Percentiles rank a stretch among this genome's conserved stretches.
phyloP scores from a whole-genome alignment of 352 stramenopile genomes.

The Pythium insidiosum region DNA sequence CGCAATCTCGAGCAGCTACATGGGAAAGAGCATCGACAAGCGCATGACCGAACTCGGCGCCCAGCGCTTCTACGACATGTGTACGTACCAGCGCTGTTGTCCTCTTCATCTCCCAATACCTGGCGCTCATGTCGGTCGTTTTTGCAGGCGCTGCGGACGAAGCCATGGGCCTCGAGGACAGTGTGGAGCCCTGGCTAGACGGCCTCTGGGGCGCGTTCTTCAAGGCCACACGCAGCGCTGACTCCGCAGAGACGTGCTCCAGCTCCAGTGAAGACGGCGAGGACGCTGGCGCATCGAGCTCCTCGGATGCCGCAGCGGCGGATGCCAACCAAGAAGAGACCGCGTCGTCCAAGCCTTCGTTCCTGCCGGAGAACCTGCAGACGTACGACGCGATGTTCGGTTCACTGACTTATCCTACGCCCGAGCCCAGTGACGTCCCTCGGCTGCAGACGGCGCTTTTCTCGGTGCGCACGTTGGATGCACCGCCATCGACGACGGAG shows the following conservation, averaged over 20 bases:
- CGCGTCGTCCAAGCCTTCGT: not conserved
- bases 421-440: slow-evolving; percentile 36
- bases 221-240: slow-evolving; percentile 17
- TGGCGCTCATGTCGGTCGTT: too few relatives aligned
- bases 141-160: slow-evolving; percentile 85
- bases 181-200: slow-evolving; percentile 90
- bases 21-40: slow-evolving; percentile 87
- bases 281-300: not conserved
- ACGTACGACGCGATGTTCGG: slow-evolving; percentile 62
- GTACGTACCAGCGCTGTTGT: slow-evolving; percentile 12
- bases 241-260: slow-evolving; percentile 16
- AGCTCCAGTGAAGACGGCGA: slow-evolving; percentile 14
- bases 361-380: slow-evolving; percentile 30
- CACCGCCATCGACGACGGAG: slow-evolving; percentile 1
- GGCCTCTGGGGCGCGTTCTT: slow-evolving; percentile 45
- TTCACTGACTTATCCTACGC: slow-evolving; percentile 20
- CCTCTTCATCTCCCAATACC: not conserved
- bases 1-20: slow-evolving; percentile 32
- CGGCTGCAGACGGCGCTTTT: slow-evolving; percentile 48
- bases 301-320: not conserved
- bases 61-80: slow-evolving; percentile 59
- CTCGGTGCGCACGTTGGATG: slow-evolving; percentile 26
- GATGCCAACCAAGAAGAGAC: not conserved
- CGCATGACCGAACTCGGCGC: slow-evolving; percentile 85
- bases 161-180: slow-evolving; percentile 89